Base-by-base conservation (phyloP, 768 basidiomycete genomes). In the Pleurotus giganteus region DNA sequence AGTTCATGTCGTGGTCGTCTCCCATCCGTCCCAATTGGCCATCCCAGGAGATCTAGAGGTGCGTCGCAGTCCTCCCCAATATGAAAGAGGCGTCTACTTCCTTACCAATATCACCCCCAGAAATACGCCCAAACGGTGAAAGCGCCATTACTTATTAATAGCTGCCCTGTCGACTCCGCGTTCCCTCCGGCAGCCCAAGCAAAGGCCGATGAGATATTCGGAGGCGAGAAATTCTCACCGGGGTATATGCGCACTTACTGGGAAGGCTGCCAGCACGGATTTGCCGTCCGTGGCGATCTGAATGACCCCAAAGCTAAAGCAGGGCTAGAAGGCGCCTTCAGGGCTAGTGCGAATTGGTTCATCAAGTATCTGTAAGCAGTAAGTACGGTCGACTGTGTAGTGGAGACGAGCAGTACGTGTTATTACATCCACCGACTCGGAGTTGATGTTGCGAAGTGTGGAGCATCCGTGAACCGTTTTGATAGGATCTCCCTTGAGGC, bases 121-220 rank as follows among this genome's bases (percentile, higher is more conserved):
- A 78, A 71, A 74, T 82, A 82, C 65, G 60, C 69, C 44, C 50
- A 60, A 1, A 60, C 50, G 9, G 71, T 83, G 24, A 77, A 77
- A 42, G 76, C 76, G 1, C 84, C 87, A 19, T 73, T 89, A 23
- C 74, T 90, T 34, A 84, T 88, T 69, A 88, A 87, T 72, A 81
- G 79, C 39, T 87, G 86, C 69, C 73, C 78, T 31, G 36, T 63
- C 28, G 85, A 87, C 65, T 1, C 31, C 5, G 66, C 68, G 63
- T 89, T 86, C 74, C 79, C 83, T 5, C 47, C 32, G 1, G 77
- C 78, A 39, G 50, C 71, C 3, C 75, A 78, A 55, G 66, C 63
- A 0, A 57, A 71, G 46, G 81, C 83, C 2, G 82, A 84, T 53
- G 62, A 71, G 47, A 70, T 86, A 36, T 63, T 87, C 12, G 80